Percentiles rank a stretch among this genome's conserved stretches.
Evolutionary conservation across 2,329 filamentous ascomycete genomes (phyloP).

Genomic region (Ambrosiella cleistominuta): DNA sequence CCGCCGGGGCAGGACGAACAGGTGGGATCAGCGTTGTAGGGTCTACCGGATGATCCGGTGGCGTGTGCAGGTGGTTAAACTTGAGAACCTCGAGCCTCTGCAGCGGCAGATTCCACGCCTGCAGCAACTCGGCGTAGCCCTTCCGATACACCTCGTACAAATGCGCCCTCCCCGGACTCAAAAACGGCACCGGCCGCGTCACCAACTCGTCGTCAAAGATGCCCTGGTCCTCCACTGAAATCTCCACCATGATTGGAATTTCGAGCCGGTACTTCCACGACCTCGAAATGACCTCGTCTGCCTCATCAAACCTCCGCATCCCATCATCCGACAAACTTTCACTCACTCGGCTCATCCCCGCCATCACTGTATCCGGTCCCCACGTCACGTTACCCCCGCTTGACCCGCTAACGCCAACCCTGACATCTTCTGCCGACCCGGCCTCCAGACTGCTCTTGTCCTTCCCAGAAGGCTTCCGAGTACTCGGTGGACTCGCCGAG

Average conservation of each 20-base stretch:
- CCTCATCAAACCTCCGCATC: constrained; percentile 18
- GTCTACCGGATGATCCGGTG: not conserved
- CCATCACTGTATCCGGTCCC: constrained; percentile 28
- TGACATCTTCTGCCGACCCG: not conserved
- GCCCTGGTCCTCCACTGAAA: constrained; percentile 38
- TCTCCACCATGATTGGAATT: constrained; percentile 25
- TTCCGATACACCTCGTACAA: constrained; percentile 44
- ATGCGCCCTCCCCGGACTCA: constrained; percentile 32
- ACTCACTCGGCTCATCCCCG: constrained; percentile 22
- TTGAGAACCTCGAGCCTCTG: constrained; percentile 50
- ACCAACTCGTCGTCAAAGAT: constrained; percentile 54
- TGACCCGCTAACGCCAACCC: constrained; percentile 16
- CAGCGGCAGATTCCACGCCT: constrained; percentile 46
- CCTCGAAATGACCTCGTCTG: not conserved
- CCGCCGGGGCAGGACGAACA: not conserved
- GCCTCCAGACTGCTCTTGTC: constrained; percentile 34
- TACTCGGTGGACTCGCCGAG: constrained; percentile 28
- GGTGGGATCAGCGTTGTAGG: not conserved
- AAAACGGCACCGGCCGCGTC: constrained; percentile 36
- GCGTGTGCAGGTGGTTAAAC: constrained; percentile 41
- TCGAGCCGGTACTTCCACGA: constrained; percentile 11
- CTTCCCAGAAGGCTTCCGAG: constrained; percentile 36
- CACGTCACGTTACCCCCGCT: constrained; percentile 26
- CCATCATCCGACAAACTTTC: constrained; percentile 40
- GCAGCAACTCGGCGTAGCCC: constrained; percentile 50